Evolutionary conservation across 1,284 basidiomycete genomes (phyloP), one percentile per base, ranked within the genome.

Genomic region (Clitocybe nebularis): DNA sequence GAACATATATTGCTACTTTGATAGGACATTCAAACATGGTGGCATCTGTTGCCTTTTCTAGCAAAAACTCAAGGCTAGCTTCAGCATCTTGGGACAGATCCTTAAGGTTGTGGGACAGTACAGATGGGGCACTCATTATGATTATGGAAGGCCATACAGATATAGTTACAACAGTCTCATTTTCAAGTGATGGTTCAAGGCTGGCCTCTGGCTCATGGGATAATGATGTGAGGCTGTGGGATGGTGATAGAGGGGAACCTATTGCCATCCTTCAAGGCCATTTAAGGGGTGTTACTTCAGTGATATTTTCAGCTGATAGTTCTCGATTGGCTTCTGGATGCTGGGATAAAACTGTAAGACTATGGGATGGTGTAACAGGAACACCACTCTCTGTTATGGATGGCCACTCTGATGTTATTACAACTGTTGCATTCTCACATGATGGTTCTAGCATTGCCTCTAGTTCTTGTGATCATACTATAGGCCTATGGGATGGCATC

Each of bases 221-320:
- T n/a, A 26, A 26, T 7, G n/a, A 7, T 26, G 24, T 26, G 7
- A 26, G 24, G 24, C 24, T 26, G 7, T 26, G 24, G 24, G 24
- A 26, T 26, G 24, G 24, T 7, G 24, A 26, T 26, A 26, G 7
- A 26, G 24, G 24, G 24, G 24, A 7, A 26, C 24, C 7, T 26
- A 26, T 26, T 7, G 24, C 24, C n/a, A 34, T 22, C 14, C 40
- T 42, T 9, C 23, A 23, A 13, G 40, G 32, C 30, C 40, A 42
- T 36, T 36, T 32, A 8, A 13, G 21, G 5, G 1, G 2, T 2
- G 30, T 35, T 7, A 23, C 7, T 19, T 32, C 17, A 33, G 39
- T 41, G 11, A 20, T 3, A 17, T 41, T 41, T 24, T 33, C 39
- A 2, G 1, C 6, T 32, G 39, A 41, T 21, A 20, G 29, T 8